phyloP scores from a whole-genome alignment of 345 rosid genomes.

The Firmiana major region DNA sequence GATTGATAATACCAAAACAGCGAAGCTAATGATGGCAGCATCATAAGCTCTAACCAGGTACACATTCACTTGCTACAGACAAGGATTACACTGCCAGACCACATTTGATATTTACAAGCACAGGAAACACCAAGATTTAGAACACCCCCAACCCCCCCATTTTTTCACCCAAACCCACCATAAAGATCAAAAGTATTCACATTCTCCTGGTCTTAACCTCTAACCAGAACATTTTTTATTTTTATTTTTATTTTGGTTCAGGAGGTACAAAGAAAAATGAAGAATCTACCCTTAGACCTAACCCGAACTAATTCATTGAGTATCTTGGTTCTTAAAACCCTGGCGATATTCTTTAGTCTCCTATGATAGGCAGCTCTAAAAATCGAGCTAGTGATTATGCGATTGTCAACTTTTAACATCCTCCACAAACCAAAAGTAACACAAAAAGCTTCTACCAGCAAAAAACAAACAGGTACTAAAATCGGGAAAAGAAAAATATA shows the following conservation, averaged over 20 bases:
- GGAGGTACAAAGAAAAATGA: no score
- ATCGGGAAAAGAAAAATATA: background rate
- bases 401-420: constrained; percentile 16
- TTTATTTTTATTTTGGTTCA: no score
- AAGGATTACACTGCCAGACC: constrained; percentile 21
- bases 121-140: constrained; percentile 11
- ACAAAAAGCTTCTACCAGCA: constrained; percentile 4
- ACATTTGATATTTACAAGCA: constrained; percentile 25
- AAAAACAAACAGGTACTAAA: constrained; percentile 4
- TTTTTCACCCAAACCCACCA: background rate
- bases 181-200: constrained; percentile 28
- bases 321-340: constrained; percentile 14
- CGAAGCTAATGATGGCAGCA: background rate
- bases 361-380: constrained; percentile 37
- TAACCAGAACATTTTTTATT: constrained; percentile 4
- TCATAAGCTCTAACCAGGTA: background rate
- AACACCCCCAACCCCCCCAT: background rate
- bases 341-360: constrained; percentile 10
- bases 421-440: constrained; percentile 19
- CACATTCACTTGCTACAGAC: background rate
- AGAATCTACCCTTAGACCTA: background rate
- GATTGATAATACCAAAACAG: background rate
- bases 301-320: constrained; percentile 13
- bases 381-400: constrained; percentile 33
- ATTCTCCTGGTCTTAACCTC: constrained; percentile 20